phyloP scores from a whole-genome alignment of 805 yeast species.

The Wickerhamiella shivajii region DNA sequence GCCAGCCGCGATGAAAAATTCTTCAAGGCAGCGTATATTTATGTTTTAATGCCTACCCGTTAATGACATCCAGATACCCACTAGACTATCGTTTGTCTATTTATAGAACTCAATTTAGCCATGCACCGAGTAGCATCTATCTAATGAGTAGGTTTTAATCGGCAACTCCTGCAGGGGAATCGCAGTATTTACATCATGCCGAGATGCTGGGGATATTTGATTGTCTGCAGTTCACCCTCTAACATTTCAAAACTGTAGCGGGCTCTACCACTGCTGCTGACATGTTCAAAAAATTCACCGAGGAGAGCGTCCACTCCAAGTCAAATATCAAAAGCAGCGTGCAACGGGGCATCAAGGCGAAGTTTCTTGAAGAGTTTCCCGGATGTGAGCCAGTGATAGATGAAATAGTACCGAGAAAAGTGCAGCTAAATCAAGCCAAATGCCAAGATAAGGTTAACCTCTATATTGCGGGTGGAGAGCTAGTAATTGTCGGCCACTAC shows the following conservation, averaged over 20 bases:
- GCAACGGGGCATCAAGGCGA: slow-evolving; percentile 74
- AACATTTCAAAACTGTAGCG: background rate
- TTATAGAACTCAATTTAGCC: no score
- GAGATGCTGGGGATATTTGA: no score
- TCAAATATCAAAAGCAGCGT: slow-evolving; percentile 87
- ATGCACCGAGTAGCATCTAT: no score
- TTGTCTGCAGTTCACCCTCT: no score
- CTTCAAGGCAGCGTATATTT: no score
- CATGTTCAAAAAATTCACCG: slow-evolving; percentile 38
- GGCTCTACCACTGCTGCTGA: background rate
- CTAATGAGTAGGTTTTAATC: no score
- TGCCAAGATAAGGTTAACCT: slow-evolving; percentile 83
- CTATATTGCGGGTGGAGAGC: slow-evolving; percentile 57
- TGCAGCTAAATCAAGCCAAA: slow-evolving; percentile 63
- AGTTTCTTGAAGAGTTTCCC: slow-evolving; percentile 60
- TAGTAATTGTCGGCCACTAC: slow-evolving; percentile 67
- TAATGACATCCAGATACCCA: no score
- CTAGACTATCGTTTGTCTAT: no score
- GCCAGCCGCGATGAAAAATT: no score
- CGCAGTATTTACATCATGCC: no score
- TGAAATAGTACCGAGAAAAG: slow-evolving; percentile 73
- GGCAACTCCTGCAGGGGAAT: no score
- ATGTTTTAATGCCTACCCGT: no score
- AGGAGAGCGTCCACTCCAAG: slow-evolving; percentile 78
- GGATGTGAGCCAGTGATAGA: slow-evolving; percentile 64